Base-by-base conservation (phyloP, 805 yeast genomes). In the Ogataea paradorogensis region DNA sequence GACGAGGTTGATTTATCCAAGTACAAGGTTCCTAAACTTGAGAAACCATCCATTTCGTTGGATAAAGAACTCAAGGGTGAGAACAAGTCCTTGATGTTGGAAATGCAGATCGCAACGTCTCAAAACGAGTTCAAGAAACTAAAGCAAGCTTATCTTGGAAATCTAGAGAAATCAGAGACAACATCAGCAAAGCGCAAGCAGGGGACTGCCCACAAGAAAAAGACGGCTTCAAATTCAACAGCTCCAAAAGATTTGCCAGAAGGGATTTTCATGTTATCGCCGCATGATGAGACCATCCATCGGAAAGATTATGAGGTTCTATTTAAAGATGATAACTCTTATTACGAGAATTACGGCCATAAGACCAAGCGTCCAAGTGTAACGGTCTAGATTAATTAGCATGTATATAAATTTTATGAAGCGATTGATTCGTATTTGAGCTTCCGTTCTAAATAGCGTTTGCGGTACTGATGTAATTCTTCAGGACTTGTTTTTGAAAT, bases 81-180 rank as follows among this genome's bases (percentile, higher is more conserved):
- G 2, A 43, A 59, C 2, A 56, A 44, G 23, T 43, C 53, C 13
- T 35, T 57, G 14, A 41, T 56, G 45, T 48, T 63, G 4, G 45
- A 51, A n/a, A 29, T 64, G 38, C 70, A 65, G 42, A 59, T 62
- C 8, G 49, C 58, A 5, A 46, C 48, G 23, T 35, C 47, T 4
- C 51, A 54, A 21, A 46, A 47, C 18, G 61, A 64, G 40, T 65
- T 65, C 45, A 55, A 55, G 20, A 33, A 16, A n/a, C 36, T 46
- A 30, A 62, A 55, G 33, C 46, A 42, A 4, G 35, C 35, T n/a
- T 52, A 46, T 27, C 40, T 51, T 9, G 40, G 51, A 23, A 51
- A 50, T 14, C 18, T 39, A 11, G 35, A 41, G 4, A 23, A 20
- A 7, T 13, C 16, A 11, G 21, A 15, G 18, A 8, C 22, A 5